A percentile compares a stretch with the other conserved stretches of the same genome.
phyloP scores from a whole-genome alignment of 305 asterid genomes.

The Petunia hybrid region DNA sequence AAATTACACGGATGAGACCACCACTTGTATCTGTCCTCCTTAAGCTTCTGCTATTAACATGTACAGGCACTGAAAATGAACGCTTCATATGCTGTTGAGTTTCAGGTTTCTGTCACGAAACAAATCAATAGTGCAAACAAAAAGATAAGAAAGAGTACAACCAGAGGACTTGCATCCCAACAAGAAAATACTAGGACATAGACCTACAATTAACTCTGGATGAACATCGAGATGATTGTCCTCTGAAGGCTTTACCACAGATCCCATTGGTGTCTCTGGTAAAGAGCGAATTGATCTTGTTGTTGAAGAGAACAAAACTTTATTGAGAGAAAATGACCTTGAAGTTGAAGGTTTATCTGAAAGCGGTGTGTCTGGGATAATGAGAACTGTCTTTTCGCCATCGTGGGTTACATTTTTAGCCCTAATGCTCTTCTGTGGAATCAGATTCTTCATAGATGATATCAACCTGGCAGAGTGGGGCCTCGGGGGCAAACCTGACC shows the following conservation, averaged over 20 bases:
- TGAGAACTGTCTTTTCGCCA: constrained; percentile 77
- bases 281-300: constrained; percentile 69
- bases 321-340: constrained; percentile 85
- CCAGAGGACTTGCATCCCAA: not conserved
- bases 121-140: constrained; percentile 32
- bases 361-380: constrained; percentile 65
- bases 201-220: constrained; percentile 58
- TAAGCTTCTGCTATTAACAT: constrained; percentile 71
- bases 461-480: constrained; percentile 77
- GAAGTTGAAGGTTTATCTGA: constrained; percentile 87
- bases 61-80: constrained; percentile 86
- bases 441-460: constrained; percentile 77
- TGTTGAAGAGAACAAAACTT: constrained; percentile 70
- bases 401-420: constrained; percentile 63
- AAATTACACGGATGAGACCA: constrained; percentile 82
- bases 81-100: constrained; percentile 67
- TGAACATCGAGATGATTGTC: constrained; percentile 50
- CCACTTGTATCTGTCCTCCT: constrained; percentile 77
- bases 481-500: constrained; percentile 86
- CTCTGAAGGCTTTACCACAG: constrained; percentile 47
- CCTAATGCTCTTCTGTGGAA: constrained; percentile 79
- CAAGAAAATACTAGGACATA: constrained; percentile 23
- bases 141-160: constrained; percentile 27
- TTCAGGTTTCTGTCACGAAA: constrained; percentile 56
- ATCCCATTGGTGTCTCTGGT: constrained; percentile 78